Conservation (phyloP, 2,329 filamentous ascomycete species). For the Torrubiella hemipterigena region DNA sequence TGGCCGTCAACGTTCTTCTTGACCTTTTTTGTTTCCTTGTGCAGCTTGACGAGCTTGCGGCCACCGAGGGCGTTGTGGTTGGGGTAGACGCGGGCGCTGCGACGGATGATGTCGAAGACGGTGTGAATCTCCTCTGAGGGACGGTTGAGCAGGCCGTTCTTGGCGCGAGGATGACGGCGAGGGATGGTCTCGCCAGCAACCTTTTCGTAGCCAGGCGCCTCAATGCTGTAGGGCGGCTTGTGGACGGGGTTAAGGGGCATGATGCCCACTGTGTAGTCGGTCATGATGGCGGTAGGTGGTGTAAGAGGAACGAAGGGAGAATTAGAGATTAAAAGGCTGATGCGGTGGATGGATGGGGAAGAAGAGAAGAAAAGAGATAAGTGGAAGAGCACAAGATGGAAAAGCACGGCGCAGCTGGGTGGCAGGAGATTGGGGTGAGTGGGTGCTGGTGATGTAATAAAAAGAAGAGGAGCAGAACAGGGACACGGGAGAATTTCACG, state of each 20-base stretch:
- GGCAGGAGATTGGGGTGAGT: no score
- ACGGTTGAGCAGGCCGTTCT: constrained; percentile 54
- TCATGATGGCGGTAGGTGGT: constrained; percentile 13
- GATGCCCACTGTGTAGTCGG: constrained; percentile 28
- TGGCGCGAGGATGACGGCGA: constrained; percentile 59
- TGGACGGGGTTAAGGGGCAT: constrained; percentile 47
- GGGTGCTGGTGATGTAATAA: no score
- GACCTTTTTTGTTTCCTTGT: constrained; percentile 78
- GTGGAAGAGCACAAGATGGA: constrained; percentile 3
- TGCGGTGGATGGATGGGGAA: background rate
- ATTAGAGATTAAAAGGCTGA: background rate
- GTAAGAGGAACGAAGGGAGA: background rate
- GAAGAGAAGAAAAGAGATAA: constrained; percentile 5
- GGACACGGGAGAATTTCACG: no score
- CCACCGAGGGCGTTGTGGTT: constrained; percentile 56
- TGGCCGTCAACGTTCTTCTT: constrained; percentile 79
- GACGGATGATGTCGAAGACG: constrained; percentile 65
- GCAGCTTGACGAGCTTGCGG: constrained; percentile 63
- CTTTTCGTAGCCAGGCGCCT: constrained; percentile 54
- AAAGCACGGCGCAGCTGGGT: no score
- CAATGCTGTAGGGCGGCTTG: constrained; percentile 63
- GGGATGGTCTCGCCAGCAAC: constrained; percentile 76
- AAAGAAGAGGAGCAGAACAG: no score
- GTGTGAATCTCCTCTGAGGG: constrained; percentile 62
- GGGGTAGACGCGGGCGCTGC: constrained; percentile 51